Evolutionary conservation across 768 basidiomycete genomes (phyloP), one percentile per base, ranked within the genome.

Genomic region (Crucibulum laeve): DNA sequence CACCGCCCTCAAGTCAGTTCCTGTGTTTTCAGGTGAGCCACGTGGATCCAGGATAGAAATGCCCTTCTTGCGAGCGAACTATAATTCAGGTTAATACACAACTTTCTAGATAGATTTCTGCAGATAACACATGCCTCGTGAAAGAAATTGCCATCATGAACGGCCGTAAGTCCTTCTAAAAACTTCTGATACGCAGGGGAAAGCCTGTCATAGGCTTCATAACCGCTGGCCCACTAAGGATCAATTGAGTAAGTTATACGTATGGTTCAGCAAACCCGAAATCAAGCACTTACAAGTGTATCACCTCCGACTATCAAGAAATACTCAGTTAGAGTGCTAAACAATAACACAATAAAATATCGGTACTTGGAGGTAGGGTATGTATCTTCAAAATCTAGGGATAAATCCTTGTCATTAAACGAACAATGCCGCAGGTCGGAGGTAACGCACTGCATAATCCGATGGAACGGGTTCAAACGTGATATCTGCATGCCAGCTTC

Each of bases 141-240:
- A 57, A 75, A 76, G 42, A 63, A 58, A 38, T 65, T 58, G 15
- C 68, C 79, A 33, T 65, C 60, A 51, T 84, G 80, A 1, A 73
- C 56, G 0, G 82, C 82, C 1, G 74, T 78, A 11, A 84, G 60
- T 5, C 76, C 75, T 53, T 82, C 79, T 33, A 84, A 63, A 58
- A 80, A 80, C 25, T 63, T 66, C 38, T 69, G 62, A 46, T 70
- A 70, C 3, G 72, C 65, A 6, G 78, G 77, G 1, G 80, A 81
- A 18, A 85, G 71, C 13, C 76, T 65, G 57, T 81, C 79, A 59
- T 83, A 85, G 6, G 78, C 80, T 53, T 80, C 80, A 50, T 82
- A 84, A 3, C 68, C 76, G 45, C 72, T 71, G 8, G 68, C 68
- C 68, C 68, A 70, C 64, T 69, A 49, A 28, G n/a, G n/a, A n/a